These are phyloP conservation scores for Meyerozyma elateridarum DNA, from an alignment of 1,139 yeast species.

Conservation along the genomic window DNA sequence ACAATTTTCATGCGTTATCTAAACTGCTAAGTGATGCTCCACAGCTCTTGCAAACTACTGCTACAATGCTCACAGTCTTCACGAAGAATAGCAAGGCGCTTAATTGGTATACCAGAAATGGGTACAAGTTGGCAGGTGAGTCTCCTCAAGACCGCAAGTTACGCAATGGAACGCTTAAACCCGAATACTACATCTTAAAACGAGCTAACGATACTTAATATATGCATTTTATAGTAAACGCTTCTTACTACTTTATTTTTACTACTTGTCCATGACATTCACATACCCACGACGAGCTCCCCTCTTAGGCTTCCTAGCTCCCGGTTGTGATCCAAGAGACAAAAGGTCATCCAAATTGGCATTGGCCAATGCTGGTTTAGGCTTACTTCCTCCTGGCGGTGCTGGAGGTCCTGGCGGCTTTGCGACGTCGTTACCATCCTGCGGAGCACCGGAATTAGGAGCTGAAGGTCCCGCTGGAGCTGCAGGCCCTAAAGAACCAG, in stretches of 20 bases:
- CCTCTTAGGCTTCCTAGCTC: constrained; percentile 49
- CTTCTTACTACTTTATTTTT: no score
- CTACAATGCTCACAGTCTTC: constrained; percentile 48
- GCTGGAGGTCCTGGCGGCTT: constrained; percentile 6
- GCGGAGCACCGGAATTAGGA: constrained; percentile 7
- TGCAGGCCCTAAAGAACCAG: constrained; percentile 6
- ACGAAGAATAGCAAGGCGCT: constrained; percentile 39
- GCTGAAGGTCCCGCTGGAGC: constrained; percentile 7
- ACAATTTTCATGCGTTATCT: constrained; percentile 24
- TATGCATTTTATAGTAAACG: no score
- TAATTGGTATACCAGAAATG: constrained; percentile 38
- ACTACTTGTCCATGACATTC: constrained; percentile 57
- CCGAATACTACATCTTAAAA: constrained; percentile 30
- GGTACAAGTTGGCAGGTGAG: constrained; percentile 32
- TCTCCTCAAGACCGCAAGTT: constrained; percentile 42
- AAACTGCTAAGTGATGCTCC: constrained; percentile 10
- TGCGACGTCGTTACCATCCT: no score
- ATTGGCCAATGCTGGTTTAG: constrained; percentile 23
- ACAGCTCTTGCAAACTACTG: constrained; percentile 12
- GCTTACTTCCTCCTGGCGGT: constrained; percentile 16
- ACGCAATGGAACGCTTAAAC: constrained; percentile 36
- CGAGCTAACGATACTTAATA: no score
- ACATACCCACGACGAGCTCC: constrained; percentile 75
- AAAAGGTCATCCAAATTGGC: constrained; percentile 70
- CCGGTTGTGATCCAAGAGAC: constrained; percentile 37